These are phyloP conservation scores for Agaricus sinodeliciosus DNA, from an alignment of 768 basidiomycete genomes.

Conservation along the genomic window DNA sequence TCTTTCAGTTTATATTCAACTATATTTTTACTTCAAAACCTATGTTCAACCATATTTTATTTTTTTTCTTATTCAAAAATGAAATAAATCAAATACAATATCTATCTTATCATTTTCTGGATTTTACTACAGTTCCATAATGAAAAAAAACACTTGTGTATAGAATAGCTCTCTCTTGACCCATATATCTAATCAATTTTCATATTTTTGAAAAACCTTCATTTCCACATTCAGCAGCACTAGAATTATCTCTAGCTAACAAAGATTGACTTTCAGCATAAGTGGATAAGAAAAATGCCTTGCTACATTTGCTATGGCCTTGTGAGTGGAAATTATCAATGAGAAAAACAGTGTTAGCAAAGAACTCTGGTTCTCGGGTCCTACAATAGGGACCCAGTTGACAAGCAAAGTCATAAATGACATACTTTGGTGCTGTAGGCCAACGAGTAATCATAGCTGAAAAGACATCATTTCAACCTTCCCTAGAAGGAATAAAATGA, in stretches of 20 bases:
- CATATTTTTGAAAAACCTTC: conserved; percentile 14
- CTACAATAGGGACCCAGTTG: conserved; percentile 27
- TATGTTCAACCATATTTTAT: no score
- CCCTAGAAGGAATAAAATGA: no score
- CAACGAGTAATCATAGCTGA: conserved; percentile 27
- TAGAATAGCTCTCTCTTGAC: conserved; percentile 21
- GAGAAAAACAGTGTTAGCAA: conserved; percentile 24
- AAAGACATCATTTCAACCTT: no score
- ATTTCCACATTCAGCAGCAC: not conserved
- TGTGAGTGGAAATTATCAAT: conserved; percentile 28
- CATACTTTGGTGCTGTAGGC: conserved; percentile 18
- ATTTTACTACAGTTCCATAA: conserved; percentile 16
- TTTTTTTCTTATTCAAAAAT: no score
- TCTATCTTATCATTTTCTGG: conserved; percentile 1
- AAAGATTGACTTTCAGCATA: conserved; percentile 20
- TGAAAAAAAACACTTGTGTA: conserved; percentile 21
- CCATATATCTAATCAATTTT: conserved; percentile 26
- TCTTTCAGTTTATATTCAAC: no score
- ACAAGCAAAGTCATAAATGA: conserved; percentile 25
- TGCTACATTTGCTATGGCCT: conserved; percentile 26
- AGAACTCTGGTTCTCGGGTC: conserved; percentile 20
- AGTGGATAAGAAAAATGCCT: conserved; percentile 21
- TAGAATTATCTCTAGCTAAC: not conserved
- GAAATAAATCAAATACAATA: no score
- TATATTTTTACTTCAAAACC: no score